Evolutionary conservation across 371 early-diverging fungal genomes (phyloP).

Genomic region (Actinomortierella ambigua): DNA sequence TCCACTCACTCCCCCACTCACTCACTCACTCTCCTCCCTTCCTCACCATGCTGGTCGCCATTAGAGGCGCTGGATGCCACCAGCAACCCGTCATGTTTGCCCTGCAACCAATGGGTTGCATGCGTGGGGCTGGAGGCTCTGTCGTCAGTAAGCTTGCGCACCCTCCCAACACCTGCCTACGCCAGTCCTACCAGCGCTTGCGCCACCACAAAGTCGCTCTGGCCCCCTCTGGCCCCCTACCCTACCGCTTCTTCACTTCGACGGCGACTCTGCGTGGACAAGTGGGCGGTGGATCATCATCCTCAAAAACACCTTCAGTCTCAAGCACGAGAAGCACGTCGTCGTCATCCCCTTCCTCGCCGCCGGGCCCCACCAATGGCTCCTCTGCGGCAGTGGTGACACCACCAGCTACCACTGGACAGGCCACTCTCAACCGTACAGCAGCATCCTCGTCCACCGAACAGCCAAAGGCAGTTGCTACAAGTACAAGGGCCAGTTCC

Average conservation of each 20-base stretch:
- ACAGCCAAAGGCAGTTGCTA: no score
- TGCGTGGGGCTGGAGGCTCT: neutral
- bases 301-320: no score
- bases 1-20: neutral
- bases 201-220: neutral
- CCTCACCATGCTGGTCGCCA: conserved; percentile 8
- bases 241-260: conserved; percentile 40
- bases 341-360: no score
- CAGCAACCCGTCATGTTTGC: conserved; percentile 7
- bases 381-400: no score
- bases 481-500: no score
- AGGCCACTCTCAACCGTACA: no score
- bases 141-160: neutral
- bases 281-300: no score
- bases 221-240: conserved; percentile 6
- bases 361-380: no score
- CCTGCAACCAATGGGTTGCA: conserved; percentile 7
- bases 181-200: conserved; percentile 15
- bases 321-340: no score
- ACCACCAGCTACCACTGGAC: no score
- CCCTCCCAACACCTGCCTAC: conserved; percentile 15
- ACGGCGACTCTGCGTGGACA: conserved; percentile 9
- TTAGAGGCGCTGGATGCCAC: conserved; percentile 14
- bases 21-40: neutral
- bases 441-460: no score